Base-by-base conservation (phyloP, 495 filamentous ascomycete genomes). In the Podospora didyma region DNA sequence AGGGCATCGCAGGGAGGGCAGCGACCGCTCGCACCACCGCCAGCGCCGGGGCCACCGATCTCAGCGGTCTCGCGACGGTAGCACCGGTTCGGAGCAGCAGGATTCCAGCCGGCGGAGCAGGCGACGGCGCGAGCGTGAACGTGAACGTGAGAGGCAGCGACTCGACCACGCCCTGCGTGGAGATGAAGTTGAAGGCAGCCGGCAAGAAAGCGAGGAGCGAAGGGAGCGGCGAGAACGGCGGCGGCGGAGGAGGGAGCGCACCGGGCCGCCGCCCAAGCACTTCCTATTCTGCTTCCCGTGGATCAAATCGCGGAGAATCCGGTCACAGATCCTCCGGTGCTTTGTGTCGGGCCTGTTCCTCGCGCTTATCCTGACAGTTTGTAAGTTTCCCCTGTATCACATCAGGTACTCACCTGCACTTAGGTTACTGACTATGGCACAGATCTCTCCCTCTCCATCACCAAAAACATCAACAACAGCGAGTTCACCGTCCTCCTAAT, bases 401-500 rank as follows among this genome's bases (percentile, higher is more conserved):
- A 7, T 5, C 39, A 42, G n/a, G 39, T 17, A 14, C 39, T 5
- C 39, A n/a, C 37, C 3, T 6, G 11, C 17, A 53, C 41, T 21
- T 22, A 9, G 7, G 7, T 46, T 12, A 22, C 10, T 19, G 59
- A 46, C 42, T 60, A 44, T 16, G 14, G n/a, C 39, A 5, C 14
- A 42, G 87, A 90, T 69, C 81, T 92, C 61, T 79, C 83, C 19
- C 77, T 91, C 46, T 80, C 86, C 19, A 77, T 89, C 42, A 82
- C 83, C 19, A 73, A 79, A 51, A 75, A 78, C 49, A 73, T 80
- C 65, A 62, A 71, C 55, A 79, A 76, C 51, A 78, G 79, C 65
- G 83, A 87, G 69, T 83, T 90, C 60, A 87, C 90, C 53, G 81
- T 91, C 46, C 73, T 92, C 47, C 79, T 93, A 54, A 86, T 94